Evolutionary conservation across 2,329 filamentous ascomycete species (phyloP).

Genomic region (Arthroderma sp.): DNA sequence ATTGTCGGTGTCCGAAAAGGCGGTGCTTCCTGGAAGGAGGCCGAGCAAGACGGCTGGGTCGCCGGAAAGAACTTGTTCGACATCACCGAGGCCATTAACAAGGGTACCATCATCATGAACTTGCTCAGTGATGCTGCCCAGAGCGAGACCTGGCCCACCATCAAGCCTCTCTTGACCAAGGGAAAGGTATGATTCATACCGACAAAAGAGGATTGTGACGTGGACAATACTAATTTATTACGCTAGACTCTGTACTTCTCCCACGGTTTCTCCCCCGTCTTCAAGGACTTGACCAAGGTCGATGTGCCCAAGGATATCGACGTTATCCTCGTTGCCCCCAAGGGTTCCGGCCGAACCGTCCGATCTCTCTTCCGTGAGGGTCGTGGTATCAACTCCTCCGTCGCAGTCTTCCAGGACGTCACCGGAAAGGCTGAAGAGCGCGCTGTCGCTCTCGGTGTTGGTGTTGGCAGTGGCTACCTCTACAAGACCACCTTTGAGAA

Average conservation of each 20-base stretch:
- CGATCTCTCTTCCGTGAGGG: conserved; percentile 98
- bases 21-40: conserved; percentile 97
- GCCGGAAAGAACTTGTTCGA: conserved; percentile 98
- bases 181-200: conserved; percentile 59
- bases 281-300: conserved; percentile 99
- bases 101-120: conserved; percentile 97
- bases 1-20: conserved; percentile 98
- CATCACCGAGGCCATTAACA: conserved; percentile 86
- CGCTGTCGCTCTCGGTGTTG: conserved; percentile 90
- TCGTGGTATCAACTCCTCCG: conserved; percentile 98
- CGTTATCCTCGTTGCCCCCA: conserved; percentile 98
- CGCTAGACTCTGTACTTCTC: conserved; percentile 96
- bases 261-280: conserved; percentile 99
- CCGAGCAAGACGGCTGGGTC: conserved; percentile 92
- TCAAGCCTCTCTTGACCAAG: conserved; percentile 97
- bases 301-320: conserved; percentile 92
- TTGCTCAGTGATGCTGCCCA: conserved; percentile 94
- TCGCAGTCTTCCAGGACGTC: conserved; percentile 97
- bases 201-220: no score
- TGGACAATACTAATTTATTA: not conserved
- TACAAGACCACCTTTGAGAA: conserved; percentile 99
- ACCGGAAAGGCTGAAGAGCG: conserved; percentile 97
- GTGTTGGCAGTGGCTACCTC: conserved; percentile 93
- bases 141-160: conserved; percentile 94
- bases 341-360: conserved; percentile 97